Evolutionary conservation across 1,284 basidiomycete genomes (phyloP).

Genomic region (Cystobasidium sp.): DNA sequence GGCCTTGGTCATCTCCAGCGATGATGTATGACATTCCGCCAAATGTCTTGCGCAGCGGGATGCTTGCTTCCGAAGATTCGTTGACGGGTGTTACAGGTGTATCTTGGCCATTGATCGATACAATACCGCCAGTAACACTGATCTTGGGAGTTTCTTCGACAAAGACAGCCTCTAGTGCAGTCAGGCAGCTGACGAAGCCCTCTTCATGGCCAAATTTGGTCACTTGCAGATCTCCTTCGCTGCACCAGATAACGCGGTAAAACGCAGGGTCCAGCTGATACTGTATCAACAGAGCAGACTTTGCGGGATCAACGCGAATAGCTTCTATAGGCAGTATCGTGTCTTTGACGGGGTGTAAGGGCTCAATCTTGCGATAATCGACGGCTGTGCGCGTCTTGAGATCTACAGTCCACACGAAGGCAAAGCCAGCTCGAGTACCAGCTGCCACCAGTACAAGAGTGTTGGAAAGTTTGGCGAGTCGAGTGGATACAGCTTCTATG

Average conservation of each 20-base stretch:
- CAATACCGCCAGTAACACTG: not conserved
- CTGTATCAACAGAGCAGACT: conserved; percentile 21
- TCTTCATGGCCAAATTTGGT: conserved; percentile 25
- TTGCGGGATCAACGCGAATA: conserved; percentile 7
- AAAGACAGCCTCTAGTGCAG: conserved; percentile 20
- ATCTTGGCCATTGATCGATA: conserved; percentile 22
- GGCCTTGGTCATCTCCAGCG: conserved; percentile 46
- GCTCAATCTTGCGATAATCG: conserved; percentile 9
- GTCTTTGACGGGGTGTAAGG: not conserved
- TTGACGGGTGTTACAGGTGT: conserved; percentile 12
- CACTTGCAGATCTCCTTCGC: not conserved
- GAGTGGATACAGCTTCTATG: not conserved
- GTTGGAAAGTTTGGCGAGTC: not conserved
- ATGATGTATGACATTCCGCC: conserved; percentile 47
- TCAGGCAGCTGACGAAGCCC: conserved; percentile 22
- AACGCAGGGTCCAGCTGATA: conserved; percentile 29
- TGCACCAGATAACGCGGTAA: conserved; percentile 15
- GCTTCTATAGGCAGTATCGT: conserved; percentile 6
- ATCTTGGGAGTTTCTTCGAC: conserved; percentile 5
- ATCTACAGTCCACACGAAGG: conserved; percentile 45
- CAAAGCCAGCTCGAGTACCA: conserved; percentile 46
- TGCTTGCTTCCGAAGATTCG: not conserved
- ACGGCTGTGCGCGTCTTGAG: conserved; percentile 25
- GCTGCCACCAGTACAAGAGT: conserved; percentile 42
- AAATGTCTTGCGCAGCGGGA: conserved; percentile 34